Conservation (phyloP, 352 stramenopile genomes). For the Phytophthora sp. region DNA sequence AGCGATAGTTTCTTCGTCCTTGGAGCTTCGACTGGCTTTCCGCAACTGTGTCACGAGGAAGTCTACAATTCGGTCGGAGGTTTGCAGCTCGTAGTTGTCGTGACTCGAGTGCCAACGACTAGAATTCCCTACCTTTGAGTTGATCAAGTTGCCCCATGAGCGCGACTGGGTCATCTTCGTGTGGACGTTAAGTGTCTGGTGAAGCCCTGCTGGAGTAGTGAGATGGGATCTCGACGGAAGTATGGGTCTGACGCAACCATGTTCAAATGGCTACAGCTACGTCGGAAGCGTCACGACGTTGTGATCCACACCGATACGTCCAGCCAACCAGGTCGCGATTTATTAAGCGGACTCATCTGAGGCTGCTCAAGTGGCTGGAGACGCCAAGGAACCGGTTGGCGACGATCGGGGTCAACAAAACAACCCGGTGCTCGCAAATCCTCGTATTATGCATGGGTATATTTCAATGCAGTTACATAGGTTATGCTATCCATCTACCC, state of each 20-base stretch:
- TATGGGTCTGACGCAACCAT: constrained; percentile 9
- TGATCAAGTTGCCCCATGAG: neutral
- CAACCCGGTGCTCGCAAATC: too few relatives aligned
- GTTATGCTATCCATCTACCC: too few relatives aligned
- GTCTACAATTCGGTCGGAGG: neutral
- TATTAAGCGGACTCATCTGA: constrained; percentile 25
- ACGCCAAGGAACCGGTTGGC: too few relatives aligned
- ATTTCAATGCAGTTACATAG: too few relatives aligned
- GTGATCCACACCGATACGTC: neutral
- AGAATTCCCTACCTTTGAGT: neutral
- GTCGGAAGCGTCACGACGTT: neutral
- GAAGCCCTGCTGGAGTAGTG: too few relatives aligned
- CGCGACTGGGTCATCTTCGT: neutral
- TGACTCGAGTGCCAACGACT: constrained; percentile 5
- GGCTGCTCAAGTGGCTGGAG: too few relatives aligned
- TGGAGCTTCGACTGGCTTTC: neutral
- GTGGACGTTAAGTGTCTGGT: too few relatives aligned
- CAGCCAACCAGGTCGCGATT: neutral
- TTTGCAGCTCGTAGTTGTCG: neutral
- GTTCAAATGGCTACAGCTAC: constrained; percentile 28
- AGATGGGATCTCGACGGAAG: too few relatives aligned
- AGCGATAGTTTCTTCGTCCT: neutral
- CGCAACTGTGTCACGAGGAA: constrained; percentile 1
- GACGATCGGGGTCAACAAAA: too few relatives aligned
- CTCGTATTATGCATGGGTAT: too few relatives aligned